Evolutionary conservation across 1,284 basidiomycete genomes (phyloP), one percentile per base, ranked within the genome.

Genomic region (Leccinum fallax): DNA sequence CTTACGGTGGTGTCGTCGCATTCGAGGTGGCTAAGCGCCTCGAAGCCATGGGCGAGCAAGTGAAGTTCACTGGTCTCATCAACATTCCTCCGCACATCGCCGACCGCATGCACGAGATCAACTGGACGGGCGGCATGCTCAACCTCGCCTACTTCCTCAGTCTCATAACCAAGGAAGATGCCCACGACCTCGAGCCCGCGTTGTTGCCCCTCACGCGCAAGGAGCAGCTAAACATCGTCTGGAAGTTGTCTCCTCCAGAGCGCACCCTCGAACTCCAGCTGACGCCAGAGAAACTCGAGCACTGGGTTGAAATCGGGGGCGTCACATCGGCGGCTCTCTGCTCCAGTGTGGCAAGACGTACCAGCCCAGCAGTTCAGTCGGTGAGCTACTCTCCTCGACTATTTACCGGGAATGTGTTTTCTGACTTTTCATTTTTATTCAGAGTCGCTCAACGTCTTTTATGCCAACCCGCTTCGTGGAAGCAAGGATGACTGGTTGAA

Each of bases 101-200:
- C n/a, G 74, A 76, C 40, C 75, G 78, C 32, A 77, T 81, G 77
- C 71, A 74, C 61, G 78, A 81, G 64, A 73, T 80, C 15, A 36
- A 36, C 26, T 28, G 26, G 26, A 28, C 26, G 26, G 26, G 26
- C 26, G 26, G 26, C 26, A 28, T 28, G 26, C 26, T 28, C 26
- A 28, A 28, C 26, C 26, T 28, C 26, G 7, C 26, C 26, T 28
- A 28, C 26, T 28, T 75, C 61, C 66, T 73, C 6, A 65, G 72
- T 53, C 69, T 75, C 43, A 53, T 73, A 24, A 63, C 36, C 59
- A 73, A 73, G 59, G 61, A 73, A 16, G 66, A 65, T 2, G 65
- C 65, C 21, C 38, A 62, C 13, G 65, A 67, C 2, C 69, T 75
- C 11, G 63, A 62, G 0, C 71, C 68, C 0, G n/a, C 63, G 2